Evolutionary conservation across 495 filamentous ascomycete genomes (phyloP), one percentile per base, ranked within the genome.

Genomic region (Penicillium dipodomyicola): DNA sequence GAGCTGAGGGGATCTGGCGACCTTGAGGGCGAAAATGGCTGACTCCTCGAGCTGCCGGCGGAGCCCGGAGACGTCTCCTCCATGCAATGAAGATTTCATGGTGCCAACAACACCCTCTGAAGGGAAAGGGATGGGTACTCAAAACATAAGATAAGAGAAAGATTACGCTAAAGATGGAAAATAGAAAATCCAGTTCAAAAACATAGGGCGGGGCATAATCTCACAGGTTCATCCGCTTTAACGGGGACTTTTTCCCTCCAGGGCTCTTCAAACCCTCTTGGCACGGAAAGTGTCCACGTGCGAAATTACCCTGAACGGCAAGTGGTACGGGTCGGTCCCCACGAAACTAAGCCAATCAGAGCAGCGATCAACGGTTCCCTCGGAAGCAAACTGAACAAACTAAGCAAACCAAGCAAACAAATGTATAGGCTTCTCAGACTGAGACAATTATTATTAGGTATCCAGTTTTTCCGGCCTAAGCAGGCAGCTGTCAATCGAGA

Each of bases 1-100:
- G 4, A 45, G 32, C 19, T 58, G 54, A n/a, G 54, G 54, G 15
- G 49, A 53, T 57, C 30, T 43, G 27, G 54, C 59, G 39, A 61
- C 44, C 5, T 37, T 22, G 10, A 61, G 19, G 19, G 49, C 54
- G 14, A 57, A 56, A 25, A 57, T 5, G 39, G 47, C 53, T 9
- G 47, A 20, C 8, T 46, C 53, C 32, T 45, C 29, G 5, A 46
- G 23, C 12, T 19, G 44, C 5, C 40, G 22, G 15, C 33, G n/a
- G 25, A 57, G 33, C 11, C 49, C 17, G 51, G 43, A 30, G 27
- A 59, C 4, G 39, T 32, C 39, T 39, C 43, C 39, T 4, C 7
- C 15, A 39, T 39, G 1, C 45, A 45, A n/a, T 25, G 33, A 37
- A 41, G 52, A 43, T 23, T 56, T 54, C 54, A 56, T 56, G 14